Evolutionary conservation across 1,284 basidiomycete genomes (phyloP).

Genomic region (Albatrellus sp.): DNA sequence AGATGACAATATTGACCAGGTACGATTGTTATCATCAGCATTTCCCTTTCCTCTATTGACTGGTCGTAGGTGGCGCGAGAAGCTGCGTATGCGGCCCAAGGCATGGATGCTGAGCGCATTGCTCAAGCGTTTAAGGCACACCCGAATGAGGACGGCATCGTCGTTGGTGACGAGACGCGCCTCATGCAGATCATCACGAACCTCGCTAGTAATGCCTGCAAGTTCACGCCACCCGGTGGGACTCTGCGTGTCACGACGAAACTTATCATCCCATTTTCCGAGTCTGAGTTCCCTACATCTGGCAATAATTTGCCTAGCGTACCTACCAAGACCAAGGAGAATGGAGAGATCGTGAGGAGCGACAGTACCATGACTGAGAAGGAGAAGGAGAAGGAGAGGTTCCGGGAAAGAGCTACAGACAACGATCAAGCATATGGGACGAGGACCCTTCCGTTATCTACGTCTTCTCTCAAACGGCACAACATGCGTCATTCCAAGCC

Average conservation of each 20-base stretch:
- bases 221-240: constrained; percentile 71
- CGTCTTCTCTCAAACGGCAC: constrained; percentile 35
- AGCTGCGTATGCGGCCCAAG: constrained; percentile 46
- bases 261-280: constrained; percentile 35
- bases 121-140: constrained; percentile 26
- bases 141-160: constrained; percentile 46
- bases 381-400: constrained; percentile 6
- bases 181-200: constrained; percentile 73
- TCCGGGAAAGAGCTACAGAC: too few species aligned
- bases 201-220: constrained; percentile 65
- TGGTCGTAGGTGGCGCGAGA: constrained; percentile 34
- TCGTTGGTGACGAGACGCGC: constrained; percentile 72
- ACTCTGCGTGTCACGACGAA: constrained; percentile 47
- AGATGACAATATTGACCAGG: constrained; percentile 65
- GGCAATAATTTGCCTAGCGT: too few species aligned
- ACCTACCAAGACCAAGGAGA: background rate
- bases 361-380: background rate
- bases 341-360: background rate
- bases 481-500: constrained; percentile 28
- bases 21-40: constrained; percentile 16
- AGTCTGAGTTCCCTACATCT: background rate
- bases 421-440: too few species aligned
- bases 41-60: background rate
- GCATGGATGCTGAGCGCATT: constrained; percentile 29
- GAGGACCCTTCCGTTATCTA: constrained; percentile 25